These are phyloP conservation scores for Bidens hawaiensis DNA, from an alignment of 140 eudicot species.

Conservation along the genomic window DNA sequence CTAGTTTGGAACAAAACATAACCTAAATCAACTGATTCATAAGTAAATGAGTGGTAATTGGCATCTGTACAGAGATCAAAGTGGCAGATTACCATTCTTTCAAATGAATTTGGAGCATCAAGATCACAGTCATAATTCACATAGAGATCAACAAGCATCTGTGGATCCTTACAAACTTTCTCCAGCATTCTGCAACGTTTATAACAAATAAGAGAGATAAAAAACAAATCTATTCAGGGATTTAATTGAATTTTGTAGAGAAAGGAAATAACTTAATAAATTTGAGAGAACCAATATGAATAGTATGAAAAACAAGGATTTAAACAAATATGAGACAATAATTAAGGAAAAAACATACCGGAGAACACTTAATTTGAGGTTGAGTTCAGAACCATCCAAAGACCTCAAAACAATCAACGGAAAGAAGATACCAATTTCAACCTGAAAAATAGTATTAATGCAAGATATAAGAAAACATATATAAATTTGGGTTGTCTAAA, in stretches of 20 bases:
- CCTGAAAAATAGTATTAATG: constrained; percentile 42
- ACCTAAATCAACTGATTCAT: neutral
- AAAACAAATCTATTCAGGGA: neutral
- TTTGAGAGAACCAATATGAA: neutral
- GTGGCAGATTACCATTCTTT: constrained; percentile 55
- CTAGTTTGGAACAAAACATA: neutral
- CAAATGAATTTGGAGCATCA: constrained; percentile 93
- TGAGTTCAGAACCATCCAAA: constrained; percentile 78
- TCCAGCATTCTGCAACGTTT: constrained; percentile 70
- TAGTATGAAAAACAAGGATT: neutral
- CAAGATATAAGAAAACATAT: neutral
- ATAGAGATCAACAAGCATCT: constrained; percentile 86
- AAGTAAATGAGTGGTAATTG: too few species aligned
- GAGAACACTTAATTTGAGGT: constrained; percentile 74
- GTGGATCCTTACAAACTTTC: constrained; percentile 90
- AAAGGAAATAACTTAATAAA: neutral
- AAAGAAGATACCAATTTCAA: constrained; percentile 90
- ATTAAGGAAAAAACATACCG: constrained; percentile 43
- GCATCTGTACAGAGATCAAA: neutral
- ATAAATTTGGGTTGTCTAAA: constrained; percentile 5
- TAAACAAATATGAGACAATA: constrained; percentile 5
- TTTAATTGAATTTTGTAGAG: constrained; percentile 4
- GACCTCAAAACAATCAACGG: constrained; percentile 88
- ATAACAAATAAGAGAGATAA: constrained; percentile 4
- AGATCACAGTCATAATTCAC: constrained; percentile 99